These are phyloP conservation scores for Candida tibetensis DNA, from an alignment of 805 yeast species.

Conservation along the genomic window DNA sequence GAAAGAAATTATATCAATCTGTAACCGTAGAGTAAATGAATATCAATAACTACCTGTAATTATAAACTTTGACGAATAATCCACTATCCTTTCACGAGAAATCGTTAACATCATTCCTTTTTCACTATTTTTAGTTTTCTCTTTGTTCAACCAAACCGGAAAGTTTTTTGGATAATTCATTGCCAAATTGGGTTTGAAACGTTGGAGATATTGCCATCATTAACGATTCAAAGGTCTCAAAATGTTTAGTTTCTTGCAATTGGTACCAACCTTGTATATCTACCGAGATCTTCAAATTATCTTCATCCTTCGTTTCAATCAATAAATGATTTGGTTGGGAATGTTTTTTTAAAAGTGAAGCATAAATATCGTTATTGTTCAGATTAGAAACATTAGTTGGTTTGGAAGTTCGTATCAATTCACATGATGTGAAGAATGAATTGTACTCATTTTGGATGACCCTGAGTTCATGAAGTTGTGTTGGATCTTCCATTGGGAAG, in stretches of 20 bases:
- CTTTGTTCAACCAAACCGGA: constrained; percentile 1
- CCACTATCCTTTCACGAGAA: too few species aligned
- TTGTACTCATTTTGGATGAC: constrained; percentile 20
- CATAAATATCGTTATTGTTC: not conserved
- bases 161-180: constrained; percentile 17
- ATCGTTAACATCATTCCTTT: too few species aligned
- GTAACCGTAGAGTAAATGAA: not conserved
- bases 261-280: constrained; percentile 29
- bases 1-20: not conserved
- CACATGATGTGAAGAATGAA: constrained; percentile 17
- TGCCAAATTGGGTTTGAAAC: constrained; percentile 20
- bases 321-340: constrained; percentile 4
- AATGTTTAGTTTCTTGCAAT: constrained; percentile 6
- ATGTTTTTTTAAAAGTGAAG: not conserved
- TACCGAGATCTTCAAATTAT: constrained; percentile 18
- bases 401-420: constrained; percentile 7
- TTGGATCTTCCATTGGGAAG: constrained; percentile 3
- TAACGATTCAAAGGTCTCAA: constrained; percentile 32
- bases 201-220: constrained; percentile 24
- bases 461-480: constrained; percentile 19
- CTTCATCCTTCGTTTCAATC: constrained; percentile 17
- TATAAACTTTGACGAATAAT: too few species aligned
- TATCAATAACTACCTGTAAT: too few species aligned
- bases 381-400: not conserved
- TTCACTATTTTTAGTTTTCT: too few species aligned